Percentiles rank a stretch among this genome's conserved stretches.
These are phyloP conservation scores for Zygoascus sp. DNA, from an alignment of 1,139 yeast genomes.

Conservation along the genomic window DNA sequence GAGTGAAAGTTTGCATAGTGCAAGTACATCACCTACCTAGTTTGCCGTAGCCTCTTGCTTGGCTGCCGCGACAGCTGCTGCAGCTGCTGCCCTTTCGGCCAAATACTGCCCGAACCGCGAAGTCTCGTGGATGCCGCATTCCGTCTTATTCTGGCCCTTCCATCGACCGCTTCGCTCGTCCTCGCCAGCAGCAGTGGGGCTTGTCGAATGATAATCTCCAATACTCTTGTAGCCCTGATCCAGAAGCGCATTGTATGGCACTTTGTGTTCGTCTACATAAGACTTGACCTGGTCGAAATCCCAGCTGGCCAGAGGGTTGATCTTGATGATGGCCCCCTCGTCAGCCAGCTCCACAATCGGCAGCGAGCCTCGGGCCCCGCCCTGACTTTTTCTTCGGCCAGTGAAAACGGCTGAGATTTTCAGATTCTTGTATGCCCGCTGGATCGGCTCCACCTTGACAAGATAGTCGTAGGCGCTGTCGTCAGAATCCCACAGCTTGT, in stretches of 20 bases:
- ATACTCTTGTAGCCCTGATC: constrained; percentile 86
- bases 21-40: too few relatives aligned
- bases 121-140: constrained; percentile 90
- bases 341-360: constrained; percentile 74
- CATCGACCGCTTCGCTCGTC: constrained; percentile 96
- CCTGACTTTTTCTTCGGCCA: constrained; percentile 88
- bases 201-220: constrained; percentile 96
- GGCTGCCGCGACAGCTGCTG: not conserved
- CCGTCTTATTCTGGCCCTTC: constrained; percentile 90
- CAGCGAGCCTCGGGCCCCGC: constrained; percentile 72
- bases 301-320: constrained; percentile 89
- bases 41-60: not conserved
- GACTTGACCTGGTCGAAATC: constrained; percentile 63
- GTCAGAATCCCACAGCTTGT: constrained; percentile 74
- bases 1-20: too few relatives aligned
- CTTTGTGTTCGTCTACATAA: constrained; percentile 64
- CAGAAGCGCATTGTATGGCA: constrained; percentile 80
- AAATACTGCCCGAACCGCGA: constrained; percentile 63
- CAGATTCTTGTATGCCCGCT: constrained; percentile 72
- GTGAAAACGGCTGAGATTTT: constrained; percentile 80
- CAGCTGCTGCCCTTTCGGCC: constrained; percentile 10
- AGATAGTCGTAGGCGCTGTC: constrained; percentile 78
- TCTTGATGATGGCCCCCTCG: constrained; percentile 62
- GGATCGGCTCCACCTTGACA: constrained; percentile 90
- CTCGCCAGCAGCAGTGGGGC: constrained; percentile 83